Evolutionary conservation across 2,329 filamentous ascomycete genomes (phyloP).

Genomic region (Diaporthe velutina): DNA sequence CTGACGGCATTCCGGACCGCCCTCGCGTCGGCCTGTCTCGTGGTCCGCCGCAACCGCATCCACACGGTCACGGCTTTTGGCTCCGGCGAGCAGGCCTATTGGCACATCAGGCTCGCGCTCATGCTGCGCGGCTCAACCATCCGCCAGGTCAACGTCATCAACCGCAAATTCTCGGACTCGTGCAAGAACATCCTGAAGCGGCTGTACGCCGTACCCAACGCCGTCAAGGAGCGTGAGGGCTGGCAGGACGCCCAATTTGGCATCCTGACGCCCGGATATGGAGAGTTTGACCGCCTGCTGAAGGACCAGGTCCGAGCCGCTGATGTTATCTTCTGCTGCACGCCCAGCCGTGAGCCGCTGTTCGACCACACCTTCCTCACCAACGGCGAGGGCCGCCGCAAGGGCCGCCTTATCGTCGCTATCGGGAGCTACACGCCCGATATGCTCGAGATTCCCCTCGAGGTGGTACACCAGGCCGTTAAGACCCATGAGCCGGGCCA

Average conservation of each 20-base stretch:
- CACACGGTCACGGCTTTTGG: conserved; percentile 88
- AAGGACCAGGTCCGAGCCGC: conserved; percentile 78
- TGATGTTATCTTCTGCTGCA: conserved; percentile 91
- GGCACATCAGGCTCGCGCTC: conserved; percentile 89
- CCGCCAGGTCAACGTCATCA: conserved; percentile 85
- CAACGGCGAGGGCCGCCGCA: conserved; percentile 75
- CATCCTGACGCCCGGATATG: conserved; percentile 76
- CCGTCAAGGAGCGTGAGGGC: conserved; percentile 68
- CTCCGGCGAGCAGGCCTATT: conserved; percentile 90
- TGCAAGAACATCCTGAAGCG: conserved; percentile 64
- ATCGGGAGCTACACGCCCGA: conserved; percentile 77
- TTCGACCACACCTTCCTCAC: conserved; percentile 83
- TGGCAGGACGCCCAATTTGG: conserved; percentile 77
- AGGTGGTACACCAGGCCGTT: conserved; percentile 76
- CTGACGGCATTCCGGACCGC: conserved; percentile 87
- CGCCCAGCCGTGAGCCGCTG: conserved; percentile 78
- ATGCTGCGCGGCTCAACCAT: conserved; percentile 79
- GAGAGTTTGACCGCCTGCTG: conserved; percentile 74
- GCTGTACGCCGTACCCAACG: conserved; percentile 58
- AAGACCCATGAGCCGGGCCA: conserved; percentile 58
- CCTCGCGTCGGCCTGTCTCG: conserved; percentile 76
- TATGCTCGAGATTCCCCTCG: conserved; percentile 88
- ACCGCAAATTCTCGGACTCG: conserved; percentile 75
- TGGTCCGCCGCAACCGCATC: conserved; percentile 75
- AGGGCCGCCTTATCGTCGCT: conserved; percentile 79